Evolutionary conservation across 148 eudicot genomes (phyloP).

Genomic region (Camellia sinensis): DNA sequence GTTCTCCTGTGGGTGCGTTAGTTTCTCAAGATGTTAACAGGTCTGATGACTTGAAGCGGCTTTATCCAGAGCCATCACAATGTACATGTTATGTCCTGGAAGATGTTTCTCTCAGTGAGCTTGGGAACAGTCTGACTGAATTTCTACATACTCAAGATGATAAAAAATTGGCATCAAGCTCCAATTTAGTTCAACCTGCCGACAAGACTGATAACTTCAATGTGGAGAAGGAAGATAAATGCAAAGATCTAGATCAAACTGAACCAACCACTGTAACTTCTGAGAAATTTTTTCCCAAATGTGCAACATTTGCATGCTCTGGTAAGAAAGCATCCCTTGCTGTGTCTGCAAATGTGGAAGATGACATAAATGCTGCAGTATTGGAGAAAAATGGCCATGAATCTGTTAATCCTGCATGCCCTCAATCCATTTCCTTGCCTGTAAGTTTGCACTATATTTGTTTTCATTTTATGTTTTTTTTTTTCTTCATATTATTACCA

Average conservation of each 20-base stretch:
- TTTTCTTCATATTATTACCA: background rate
- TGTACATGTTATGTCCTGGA: conserved; percentile 17
- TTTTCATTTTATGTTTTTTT: background rate
- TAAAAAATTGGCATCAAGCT: conserved; percentile 9
- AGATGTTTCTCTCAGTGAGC: conserved; percentile 34
- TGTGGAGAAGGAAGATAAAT: conserved; percentile 28
- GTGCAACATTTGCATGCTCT: conserved; percentile 43
- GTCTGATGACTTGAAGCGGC: conserved; percentile 16
- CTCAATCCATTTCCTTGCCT: conserved; percentile 53
- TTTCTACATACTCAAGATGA: conserved; percentile 34
- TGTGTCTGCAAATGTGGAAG: conserved; percentile 18
- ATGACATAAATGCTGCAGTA: conserved; percentile 15
- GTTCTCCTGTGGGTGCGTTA: conserved; percentile 16
- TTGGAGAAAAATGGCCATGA: conserved; percentile 10
- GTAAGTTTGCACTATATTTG: conserved; percentile 35
- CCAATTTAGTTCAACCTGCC: conserved; percentile 11
- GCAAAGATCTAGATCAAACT: conserved; percentile 12
- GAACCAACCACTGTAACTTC: conserved; percentile 22
- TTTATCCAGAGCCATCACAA: conserved; percentile 17
- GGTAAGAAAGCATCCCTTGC: conserved; percentile 5
- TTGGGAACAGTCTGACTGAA: conserved; percentile 30
- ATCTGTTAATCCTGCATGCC: conserved; percentile 7
- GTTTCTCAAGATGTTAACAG: conserved; percentile 24
- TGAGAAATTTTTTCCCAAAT: conserved; percentile 39
- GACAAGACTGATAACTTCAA: conserved; percentile 23